These are phyloP conservation scores for Gentiana macrophylla DNA, from an alignment of 257 asterid species.

Conservation along the genomic window DNA sequence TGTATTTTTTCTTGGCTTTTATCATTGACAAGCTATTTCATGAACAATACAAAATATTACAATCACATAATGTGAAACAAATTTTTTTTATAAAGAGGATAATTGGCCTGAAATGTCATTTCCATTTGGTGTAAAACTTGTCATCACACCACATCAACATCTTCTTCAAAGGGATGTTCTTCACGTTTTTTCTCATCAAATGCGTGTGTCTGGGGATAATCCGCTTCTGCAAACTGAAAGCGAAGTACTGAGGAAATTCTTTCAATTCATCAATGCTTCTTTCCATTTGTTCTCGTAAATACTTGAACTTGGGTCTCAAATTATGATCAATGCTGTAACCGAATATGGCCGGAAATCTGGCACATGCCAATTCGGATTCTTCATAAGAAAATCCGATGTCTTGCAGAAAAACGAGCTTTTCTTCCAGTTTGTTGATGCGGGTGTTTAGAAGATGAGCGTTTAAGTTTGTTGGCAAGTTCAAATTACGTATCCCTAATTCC, in stretches of 20 bases:
- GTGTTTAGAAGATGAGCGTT: constrained; percentile 30
- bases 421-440: constrained; percentile 19
- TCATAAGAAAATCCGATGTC: constrained; percentile 17
- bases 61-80: too few relatives aligned
- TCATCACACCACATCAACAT: constrained; percentile 25
- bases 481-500: constrained; percentile 14
- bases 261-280: constrained; percentile 17
- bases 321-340: constrained; percentile 23
- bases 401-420: constrained; percentile 15
- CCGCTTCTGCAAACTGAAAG: constrained; percentile 22
- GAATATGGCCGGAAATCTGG: constrained; percentile 26
- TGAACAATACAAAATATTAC: too few relatives aligned
- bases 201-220: constrained; percentile 27
- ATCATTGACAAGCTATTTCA: too few relatives aligned
- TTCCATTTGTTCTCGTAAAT: constrained; percentile 18
- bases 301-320: constrained; percentile 21
- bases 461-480: constrained; percentile 22
- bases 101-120: constrained; percentile 2
- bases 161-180: constrained; percentile 10
- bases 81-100: too few relatives aligned
- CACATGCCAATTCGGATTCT: constrained; percentile 18
- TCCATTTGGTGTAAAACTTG: constrained; percentile 27
- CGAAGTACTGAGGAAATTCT: constrained; percentile 27
- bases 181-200: constrained; percentile 17
- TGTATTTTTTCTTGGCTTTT: too few relatives aligned